Evolutionary conservation across 805 yeast species (phyloP).

Genomic region (Ogataea pini): DNA sequence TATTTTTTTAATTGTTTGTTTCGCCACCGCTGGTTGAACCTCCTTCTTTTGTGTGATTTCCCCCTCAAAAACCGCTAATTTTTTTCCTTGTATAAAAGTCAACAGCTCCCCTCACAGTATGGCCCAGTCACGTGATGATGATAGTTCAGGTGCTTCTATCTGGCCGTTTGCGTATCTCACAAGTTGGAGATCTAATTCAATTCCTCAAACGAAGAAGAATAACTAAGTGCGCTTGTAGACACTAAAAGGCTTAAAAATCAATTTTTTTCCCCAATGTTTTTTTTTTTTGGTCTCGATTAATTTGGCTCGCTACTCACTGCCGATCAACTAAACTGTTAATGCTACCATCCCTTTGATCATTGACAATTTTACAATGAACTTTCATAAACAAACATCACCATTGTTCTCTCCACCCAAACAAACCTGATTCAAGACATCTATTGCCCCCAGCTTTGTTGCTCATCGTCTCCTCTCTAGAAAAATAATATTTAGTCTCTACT

Average conservation of each 20-base stretch:
- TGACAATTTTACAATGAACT: background rate
- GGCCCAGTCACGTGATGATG: background rate
- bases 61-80: background rate
- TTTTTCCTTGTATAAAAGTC: background rate
- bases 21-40: background rate
- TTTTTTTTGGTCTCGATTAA: background rate
- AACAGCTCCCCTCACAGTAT: background rate
- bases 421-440: background rate
- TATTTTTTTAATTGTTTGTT: background rate
- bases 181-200: background rate
- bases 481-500: background rate
- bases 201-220: background rate
- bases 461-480: background rate
- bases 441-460: background rate
- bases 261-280: slow-evolving; percentile 1
- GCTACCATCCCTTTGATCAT: too few relatives aligned
- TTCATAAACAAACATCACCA: background rate
- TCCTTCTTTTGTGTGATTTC: background rate
- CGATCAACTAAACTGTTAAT: too few relatives aligned
- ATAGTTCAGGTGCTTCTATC: background rate
- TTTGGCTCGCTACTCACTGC: background rate
- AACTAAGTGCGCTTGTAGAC: background rate
- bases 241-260: background rate
- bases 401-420: background rate
- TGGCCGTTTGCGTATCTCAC: background rate